Evolutionary conservation across 306 rosid genomes (phyloP).

Genomic region (Carpinus fangiana): DNA sequence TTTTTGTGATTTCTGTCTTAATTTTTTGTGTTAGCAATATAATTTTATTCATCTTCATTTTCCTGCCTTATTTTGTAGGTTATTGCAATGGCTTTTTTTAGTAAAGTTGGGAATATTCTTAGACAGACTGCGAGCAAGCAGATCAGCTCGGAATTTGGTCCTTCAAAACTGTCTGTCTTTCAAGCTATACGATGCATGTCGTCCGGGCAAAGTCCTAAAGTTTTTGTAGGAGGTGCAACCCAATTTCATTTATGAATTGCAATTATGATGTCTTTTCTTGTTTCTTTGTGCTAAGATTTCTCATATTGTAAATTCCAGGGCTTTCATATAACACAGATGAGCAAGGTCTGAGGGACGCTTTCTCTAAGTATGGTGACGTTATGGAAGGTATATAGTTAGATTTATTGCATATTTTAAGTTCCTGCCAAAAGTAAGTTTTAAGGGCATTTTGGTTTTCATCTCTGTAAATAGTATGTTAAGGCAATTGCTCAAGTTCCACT

Average conservation of each 20-base stretch:
- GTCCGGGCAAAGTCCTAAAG: constrained; percentile 51
- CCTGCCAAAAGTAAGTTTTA: neutral
- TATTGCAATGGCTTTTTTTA: constrained; percentile 71
- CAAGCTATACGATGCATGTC: constrained; percentile 75
- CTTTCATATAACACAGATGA: constrained; percentile 71
- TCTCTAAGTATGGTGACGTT: constrained; percentile 73
- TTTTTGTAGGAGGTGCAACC: constrained; percentile 80
- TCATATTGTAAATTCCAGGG: constrained; percentile 44
- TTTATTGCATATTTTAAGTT: neutral
- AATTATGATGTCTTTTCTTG: neutral
- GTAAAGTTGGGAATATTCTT: constrained; percentile 70
- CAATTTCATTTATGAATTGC: constrained; percentile 7
- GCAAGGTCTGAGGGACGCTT: constrained; percentile 62
- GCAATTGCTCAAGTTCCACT: neutral
- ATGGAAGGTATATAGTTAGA: constrained; percentile 58
- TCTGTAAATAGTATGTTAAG: neutral
- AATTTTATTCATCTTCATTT: neutral
- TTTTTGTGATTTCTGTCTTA: neutral
- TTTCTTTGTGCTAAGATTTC: constrained; percentile 7
- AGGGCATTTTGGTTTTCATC: neutral
- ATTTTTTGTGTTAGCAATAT: neutral
- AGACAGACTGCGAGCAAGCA: constrained; percentile 52
- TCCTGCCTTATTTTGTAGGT: constrained; percentile 30
- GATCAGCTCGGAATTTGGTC: constrained; percentile 43
- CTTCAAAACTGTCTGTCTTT: constrained; percentile 47